Conservation (phyloP, 228 moss, liverwort and hornwort species). For the Sphagnum fallax region DNA sequence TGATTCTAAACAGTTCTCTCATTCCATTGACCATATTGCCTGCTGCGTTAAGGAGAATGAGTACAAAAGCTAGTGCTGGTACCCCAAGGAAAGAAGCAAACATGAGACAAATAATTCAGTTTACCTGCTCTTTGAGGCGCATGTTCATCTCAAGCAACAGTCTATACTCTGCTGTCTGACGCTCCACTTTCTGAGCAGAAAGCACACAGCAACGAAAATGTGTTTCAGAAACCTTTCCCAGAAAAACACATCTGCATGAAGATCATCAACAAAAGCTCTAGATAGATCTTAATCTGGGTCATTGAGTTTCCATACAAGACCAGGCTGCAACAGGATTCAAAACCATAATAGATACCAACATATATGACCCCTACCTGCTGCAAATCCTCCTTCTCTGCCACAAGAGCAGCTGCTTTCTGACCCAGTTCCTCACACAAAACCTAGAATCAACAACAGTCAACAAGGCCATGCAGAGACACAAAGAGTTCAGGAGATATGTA, state of each 20-base stretch:
- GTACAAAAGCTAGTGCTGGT: neutral
- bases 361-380: conserved; percentile 30
- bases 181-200: conserved; percentile 26
- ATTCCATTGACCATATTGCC: neutral
- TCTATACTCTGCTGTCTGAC: conserved; percentile 20
- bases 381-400: conserved; percentile 57
- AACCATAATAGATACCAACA: neutral
- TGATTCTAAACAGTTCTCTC: too few relatives aligned
- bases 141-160: conserved; percentile 34
- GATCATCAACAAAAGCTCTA: too few relatives aligned
- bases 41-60: neutral
- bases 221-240: neutral
- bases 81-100: neutral
- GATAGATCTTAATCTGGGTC: too few relatives aligned
- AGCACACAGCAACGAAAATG: neutral
- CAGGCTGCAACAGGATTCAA: neutral
- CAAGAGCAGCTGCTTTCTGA: conserved; percentile 53
- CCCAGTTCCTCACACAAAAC: conserved; percentile 74
- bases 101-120: neutral
- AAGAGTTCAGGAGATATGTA: neutral
- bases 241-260: too few relatives aligned
- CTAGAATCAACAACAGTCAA: conserved; percentile 3
- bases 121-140: conserved; percentile 49
- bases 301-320: too few relatives aligned
- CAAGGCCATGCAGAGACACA: neutral